A percentile compares a stretch with the other conserved stretches of the same genome.
Conservation (phyloP, 2,329 filamentous ascomycete species). For the Colletotrichum trifolii region DNA sequence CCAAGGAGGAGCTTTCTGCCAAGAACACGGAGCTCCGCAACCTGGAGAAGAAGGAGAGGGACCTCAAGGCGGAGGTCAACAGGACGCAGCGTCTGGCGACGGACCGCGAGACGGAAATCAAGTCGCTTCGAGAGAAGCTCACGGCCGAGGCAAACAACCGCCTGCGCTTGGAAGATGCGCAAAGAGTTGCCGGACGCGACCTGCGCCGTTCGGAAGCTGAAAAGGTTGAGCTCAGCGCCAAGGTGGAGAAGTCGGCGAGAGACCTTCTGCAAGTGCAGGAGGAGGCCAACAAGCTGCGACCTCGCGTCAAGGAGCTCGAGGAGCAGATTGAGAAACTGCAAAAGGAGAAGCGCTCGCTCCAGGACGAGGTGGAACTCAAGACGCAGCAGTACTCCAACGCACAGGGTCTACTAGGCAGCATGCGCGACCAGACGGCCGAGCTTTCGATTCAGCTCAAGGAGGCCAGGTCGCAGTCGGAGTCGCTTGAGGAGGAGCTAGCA, state of each 20-base stretch:
- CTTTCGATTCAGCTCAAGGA: slow-evolving; percentile 93
- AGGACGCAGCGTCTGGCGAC: slow-evolving; percentile 75
- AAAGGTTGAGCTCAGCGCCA: slow-evolving; percentile 80
- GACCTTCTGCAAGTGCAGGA: slow-evolving; percentile 80
- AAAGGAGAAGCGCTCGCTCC: slow-evolving; percentile 73
- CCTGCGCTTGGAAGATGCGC: slow-evolving; percentile 81
- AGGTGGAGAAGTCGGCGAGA: slow-evolving; percentile 75
- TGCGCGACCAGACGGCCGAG: slow-evolving; percentile 93
- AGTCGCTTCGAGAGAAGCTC: slow-evolving; percentile 81
- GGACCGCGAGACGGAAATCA: slow-evolving; percentile 83
- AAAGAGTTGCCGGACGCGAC: slow-evolving; percentile 79
- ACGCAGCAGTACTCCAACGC: slow-evolving; percentile 86
- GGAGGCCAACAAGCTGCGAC: slow-evolving; percentile 75
- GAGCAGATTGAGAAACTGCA: slow-evolving; percentile 76
- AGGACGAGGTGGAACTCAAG: slow-evolving; percentile 87
- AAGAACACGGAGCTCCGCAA: slow-evolving; percentile 72
- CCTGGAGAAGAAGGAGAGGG: slow-evolving; percentile 86
- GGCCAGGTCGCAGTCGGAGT: slow-evolving; percentile 82
- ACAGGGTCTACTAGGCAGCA: slow-evolving; percentile 86
- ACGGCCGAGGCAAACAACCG: slow-evolving; percentile 78
- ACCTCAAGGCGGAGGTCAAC: slow-evolving; percentile 79
- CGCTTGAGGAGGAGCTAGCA: slow-evolving; percentile 88
- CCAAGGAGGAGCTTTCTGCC: slow-evolving; percentile 77
- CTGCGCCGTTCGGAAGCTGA: slow-evolving; percentile 81
- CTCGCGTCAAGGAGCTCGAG: slow-evolving; percentile 74